These are phyloP conservation scores for Stemphylium lycopersici DNA, from an alignment of 2,329 filamentous ascomycete genomes.

Conservation along the genomic window DNA sequence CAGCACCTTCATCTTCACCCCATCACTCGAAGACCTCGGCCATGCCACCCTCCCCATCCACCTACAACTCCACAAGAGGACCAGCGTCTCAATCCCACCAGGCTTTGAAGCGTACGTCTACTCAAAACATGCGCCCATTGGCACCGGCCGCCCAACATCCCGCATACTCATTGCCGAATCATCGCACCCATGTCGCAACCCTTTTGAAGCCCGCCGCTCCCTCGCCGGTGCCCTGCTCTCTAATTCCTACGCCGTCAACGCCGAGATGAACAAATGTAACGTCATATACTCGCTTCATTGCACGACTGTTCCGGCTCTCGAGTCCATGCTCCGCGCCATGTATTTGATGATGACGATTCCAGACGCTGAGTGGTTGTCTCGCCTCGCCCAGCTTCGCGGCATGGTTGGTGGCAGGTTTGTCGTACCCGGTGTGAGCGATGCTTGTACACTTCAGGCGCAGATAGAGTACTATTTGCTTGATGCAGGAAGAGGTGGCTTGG, in stretches of 20 bases:
- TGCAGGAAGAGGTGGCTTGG: slow-evolving; percentile 15
- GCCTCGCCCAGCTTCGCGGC: slow-evolving; percentile 15
- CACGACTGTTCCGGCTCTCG: background rate
- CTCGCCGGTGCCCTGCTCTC: slow-evolving; percentile 18
- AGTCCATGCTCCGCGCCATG: slow-evolving; percentile 23
- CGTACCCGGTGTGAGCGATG: slow-evolving; percentile 16
- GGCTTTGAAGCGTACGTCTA: slow-evolving; percentile 2
- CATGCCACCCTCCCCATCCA: slow-evolving; percentile 9
- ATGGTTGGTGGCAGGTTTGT: background rate
- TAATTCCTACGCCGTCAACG: background rate
- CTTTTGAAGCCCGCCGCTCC: slow-evolving; percentile 8
- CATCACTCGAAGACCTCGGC: slow-evolving; percentile 19
- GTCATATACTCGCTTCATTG: slow-evolving; percentile 17
- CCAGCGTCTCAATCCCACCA: background rate
- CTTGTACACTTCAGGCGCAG: slow-evolving; percentile 19
- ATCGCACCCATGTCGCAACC: background rate
- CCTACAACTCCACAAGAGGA: slow-evolving; percentile 16
- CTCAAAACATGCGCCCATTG: slow-evolving; percentile 19
- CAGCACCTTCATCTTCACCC: slow-evolving; percentile 18
- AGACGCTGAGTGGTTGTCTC: slow-evolving; percentile 16
- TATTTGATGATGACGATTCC: slow-evolving; percentile 18
- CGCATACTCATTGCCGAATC: slow-evolving; percentile 18
- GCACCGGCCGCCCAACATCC: slow-evolving; percentile 23
- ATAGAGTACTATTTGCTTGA: slow-evolving; percentile 29
- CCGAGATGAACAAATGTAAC: slow-evolving; percentile 16